Conservation (phyloP, 352 stramenopile species). For the Peronospora destructor region DNA sequence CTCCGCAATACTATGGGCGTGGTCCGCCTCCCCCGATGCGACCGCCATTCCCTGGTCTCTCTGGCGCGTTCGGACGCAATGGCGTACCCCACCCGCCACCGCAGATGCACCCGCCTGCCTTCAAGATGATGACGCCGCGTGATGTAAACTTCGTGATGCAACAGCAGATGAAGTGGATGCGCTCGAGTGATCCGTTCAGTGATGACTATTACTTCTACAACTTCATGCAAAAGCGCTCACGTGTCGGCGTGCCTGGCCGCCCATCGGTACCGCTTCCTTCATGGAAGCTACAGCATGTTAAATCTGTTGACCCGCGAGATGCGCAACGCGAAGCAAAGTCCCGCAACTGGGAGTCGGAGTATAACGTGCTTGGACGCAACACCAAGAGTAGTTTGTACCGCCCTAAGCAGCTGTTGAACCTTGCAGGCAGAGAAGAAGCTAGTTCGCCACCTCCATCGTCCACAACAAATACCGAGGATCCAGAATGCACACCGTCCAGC, state of each 20-base stretch:
- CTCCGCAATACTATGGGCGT: slow-evolving; percentile 21
- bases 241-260: slow-evolving; percentile 25
- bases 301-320: slow-evolving; percentile 58
- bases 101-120: slow-evolving; percentile 40
- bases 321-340: slow-evolving; percentile 58
- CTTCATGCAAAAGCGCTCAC: slow-evolving; percentile 68
- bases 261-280: slow-evolving; percentile 54
- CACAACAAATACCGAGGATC: slow-evolving; percentile 12
- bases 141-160: slow-evolving; percentile 84
- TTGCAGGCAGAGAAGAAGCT: slow-evolving; percentile 20
- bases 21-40: slow-evolving; percentile 23
- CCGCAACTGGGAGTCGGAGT: slow-evolving; percentile 65
- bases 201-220: slow-evolving; percentile 88
- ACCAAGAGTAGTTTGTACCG: slow-evolving; percentile 73
- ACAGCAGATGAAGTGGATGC: slow-evolving; percentile 81
- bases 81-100: slow-evolving; percentile 22
- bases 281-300: slow-evolving; percentile 81
- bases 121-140: slow-evolving; percentile 83
- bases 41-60: slow-evolving; percentile 21
- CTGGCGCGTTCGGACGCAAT: slow-evolving; percentile 18
- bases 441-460: slow-evolving; percentile 10
- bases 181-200: slow-evolving; percentile 81
- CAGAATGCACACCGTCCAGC: slow-evolving; percentile 19
- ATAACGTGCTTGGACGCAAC: slow-evolving; percentile 71
- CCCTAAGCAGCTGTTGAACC: slow-evolving; percentile 59